Conservation (phyloP, 768 basidiomycete genomes). For the Trametes cinnabarina region DNA sequence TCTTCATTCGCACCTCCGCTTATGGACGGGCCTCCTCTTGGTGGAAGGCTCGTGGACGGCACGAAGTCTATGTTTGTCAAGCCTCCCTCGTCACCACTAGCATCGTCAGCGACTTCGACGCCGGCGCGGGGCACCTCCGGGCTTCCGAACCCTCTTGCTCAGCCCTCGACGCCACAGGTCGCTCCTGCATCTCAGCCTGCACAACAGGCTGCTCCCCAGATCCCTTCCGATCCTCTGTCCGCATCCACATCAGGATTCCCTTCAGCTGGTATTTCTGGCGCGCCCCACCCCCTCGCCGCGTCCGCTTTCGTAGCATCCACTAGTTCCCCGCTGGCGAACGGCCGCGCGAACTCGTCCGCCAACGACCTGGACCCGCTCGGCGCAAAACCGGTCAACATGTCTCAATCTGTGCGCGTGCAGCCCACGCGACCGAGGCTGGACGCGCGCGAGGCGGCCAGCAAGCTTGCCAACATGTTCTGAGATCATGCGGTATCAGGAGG, state of each 20-base stretch:
- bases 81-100: conserved; percentile 38
- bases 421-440: conserved; percentile 75
- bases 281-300: conserved; percentile 15
- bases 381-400: conserved; percentile 60
- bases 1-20: conserved; percentile 30
- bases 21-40: conserved; percentile 50
- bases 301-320: conserved; percentile 9
- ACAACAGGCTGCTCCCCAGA: conserved; percentile 5
- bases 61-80: conserved; percentile 81
- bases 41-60: conserved; percentile 68
- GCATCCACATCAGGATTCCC: conserved; percentile 16
- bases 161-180: conserved; percentile 25
- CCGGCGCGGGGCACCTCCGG: background rate
- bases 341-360: conserved; percentile 12
- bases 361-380: conserved; percentile 62
- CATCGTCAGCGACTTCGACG: conserved; percentile 28
- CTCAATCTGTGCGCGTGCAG: conserved; percentile 69
- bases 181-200: conserved; percentile 18
- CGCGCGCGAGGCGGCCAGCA: conserved; percentile 82
- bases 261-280: conserved; percentile 1
- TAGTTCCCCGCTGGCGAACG: conserved; percentile 11
- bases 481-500: too few relatives aligned
- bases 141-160: background rate
- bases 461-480: conserved; percentile 86
- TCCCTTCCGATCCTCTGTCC: conserved; percentile 9